These are phyloP conservation scores for Ogataea naganishii DNA, from an alignment of 805 yeast genomes.

Conservation along the genomic window DNA sequence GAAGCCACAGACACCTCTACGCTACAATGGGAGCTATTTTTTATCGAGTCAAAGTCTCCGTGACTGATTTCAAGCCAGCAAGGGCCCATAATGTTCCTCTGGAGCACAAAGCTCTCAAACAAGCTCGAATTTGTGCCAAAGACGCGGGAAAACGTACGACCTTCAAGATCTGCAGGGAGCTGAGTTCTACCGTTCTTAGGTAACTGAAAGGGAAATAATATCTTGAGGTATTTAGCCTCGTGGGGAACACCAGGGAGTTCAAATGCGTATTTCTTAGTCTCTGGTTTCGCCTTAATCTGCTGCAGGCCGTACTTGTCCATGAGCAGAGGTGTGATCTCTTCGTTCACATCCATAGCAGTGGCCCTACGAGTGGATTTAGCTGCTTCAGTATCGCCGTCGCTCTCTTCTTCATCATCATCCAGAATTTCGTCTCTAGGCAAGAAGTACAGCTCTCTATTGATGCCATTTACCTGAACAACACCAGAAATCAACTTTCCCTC, in stretches of 20 bases:
- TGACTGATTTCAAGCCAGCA: constrained; percentile 81
- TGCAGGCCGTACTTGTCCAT: constrained; percentile 54
- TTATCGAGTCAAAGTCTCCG: constrained; percentile 49
- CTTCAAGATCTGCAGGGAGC: constrained; percentile 57
- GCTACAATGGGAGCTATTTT: constrained; percentile 70
- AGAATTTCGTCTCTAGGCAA: constrained; percentile 55
- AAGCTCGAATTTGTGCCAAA: constrained; percentile 70
- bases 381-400: constrained; percentile 14
- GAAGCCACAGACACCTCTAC: constrained; percentile 57
- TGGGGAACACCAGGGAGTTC: constrained; percentile 74
- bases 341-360: constrained; percentile 59
- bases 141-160: constrained; percentile 68
- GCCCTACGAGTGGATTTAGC: constrained; percentile 21
- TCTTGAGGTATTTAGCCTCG: constrained; percentile 72
- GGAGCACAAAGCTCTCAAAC: constrained; percentile 81
- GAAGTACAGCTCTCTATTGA: constrained; percentile 66
- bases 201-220: constrained; percentile 66
- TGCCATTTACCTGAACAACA: constrained; percentile 64
- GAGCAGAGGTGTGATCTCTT: constrained; percentile 63
- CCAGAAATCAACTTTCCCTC: constrained; percentile 60
- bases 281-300: constrained; percentile 61
- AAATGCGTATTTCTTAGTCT: constrained; percentile 76
- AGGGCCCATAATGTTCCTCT: constrained; percentile 89
- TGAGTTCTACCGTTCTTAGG: constrained; percentile 39
- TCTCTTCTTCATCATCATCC: constrained; percentile 28